Percentiles rank a stretch among this genome's conserved stretches.
These are phyloP conservation scores for Taiozyma sp. DNA, from an alignment of 1,139 yeast species.

Conservation along the genomic window DNA sequence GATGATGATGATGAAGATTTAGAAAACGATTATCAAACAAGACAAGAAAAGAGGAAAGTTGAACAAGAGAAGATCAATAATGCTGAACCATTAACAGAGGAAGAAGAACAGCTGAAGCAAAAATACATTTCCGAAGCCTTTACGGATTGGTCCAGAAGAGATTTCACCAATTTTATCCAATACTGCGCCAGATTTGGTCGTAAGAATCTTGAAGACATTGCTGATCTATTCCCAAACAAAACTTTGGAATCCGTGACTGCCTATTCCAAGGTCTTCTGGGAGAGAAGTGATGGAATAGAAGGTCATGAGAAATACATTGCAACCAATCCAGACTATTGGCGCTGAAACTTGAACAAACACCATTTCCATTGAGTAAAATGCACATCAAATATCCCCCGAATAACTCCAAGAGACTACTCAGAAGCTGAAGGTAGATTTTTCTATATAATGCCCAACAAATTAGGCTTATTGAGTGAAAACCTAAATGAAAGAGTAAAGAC, in stretches of 20 bases:
- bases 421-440: constrained; percentile 84
- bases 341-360: constrained; percentile 54
- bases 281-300: constrained; percentile 61
- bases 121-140: constrained; percentile 61
- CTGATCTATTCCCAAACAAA: constrained; percentile 64
- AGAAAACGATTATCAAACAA: constrained; percentile 20
- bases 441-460: constrained; percentile 62
- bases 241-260: constrained; percentile 59
- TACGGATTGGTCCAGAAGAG: constrained; percentile 80
- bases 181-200: constrained; percentile 80
- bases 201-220: constrained; percentile 50
- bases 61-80: constrained; percentile 66
- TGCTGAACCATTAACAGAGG: constrained; percentile 71
- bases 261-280: constrained; percentile 75
- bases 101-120: constrained; percentile 62
- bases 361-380: constrained; percentile 73
- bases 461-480: constrained; percentile 68
- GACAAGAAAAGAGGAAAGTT: constrained; percentile 39
- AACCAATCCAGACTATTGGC: constrained; percentile 64
- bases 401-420: constrained; percentile 80
- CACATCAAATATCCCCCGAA: constrained; percentile 85
- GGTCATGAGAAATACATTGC: constrained; percentile 80
- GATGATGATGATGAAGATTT: constrained; percentile 18
- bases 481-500: constrained; percentile 73
- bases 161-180: constrained; percentile 80